Percentiles rank a stretch among this genome's conserved stretches.
phyloP scores from a whole-genome alignment of 352 stramenopile species.

The Phytopythium cucurbitacearum region DNA sequence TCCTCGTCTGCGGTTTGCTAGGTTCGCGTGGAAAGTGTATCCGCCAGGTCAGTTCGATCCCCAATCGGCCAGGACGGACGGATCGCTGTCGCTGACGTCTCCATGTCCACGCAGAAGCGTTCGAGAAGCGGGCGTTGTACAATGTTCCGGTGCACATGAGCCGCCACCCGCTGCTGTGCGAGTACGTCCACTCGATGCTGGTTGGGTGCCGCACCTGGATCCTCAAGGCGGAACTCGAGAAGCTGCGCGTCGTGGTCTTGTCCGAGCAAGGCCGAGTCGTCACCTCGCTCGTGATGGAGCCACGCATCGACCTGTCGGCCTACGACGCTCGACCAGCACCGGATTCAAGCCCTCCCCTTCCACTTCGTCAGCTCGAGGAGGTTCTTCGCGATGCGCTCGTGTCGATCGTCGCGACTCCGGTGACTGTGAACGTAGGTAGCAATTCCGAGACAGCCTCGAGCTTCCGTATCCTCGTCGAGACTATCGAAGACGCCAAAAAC shows the following conservation, averaged over 20 bases:
- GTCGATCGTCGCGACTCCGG: constrained; percentile 34
- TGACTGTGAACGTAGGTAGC: constrained; percentile 4
- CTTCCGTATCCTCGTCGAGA: constrained; percentile 72
- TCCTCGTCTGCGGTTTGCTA: constrained; percentile 10
- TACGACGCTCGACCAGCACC: constrained; percentile 7
- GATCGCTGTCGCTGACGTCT: background rate
- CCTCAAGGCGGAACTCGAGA: constrained; percentile 50
- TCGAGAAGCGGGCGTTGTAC: constrained; percentile 61
- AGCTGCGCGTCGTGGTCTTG: constrained; percentile 55
- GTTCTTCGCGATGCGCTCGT: constrained; percentile 58
- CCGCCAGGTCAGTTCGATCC: constrained; percentile 30
- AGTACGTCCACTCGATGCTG: constrained; percentile 80
- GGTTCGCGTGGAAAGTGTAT: constrained; percentile 53
- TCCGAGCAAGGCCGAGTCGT: constrained; percentile 38
- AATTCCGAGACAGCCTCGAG: constrained; percentile 18
- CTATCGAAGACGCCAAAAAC: constrained; percentile 36
- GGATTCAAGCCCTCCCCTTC: constrained; percentile 25
- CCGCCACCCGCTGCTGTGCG: constrained; percentile 59
- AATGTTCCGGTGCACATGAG: constrained; percentile 78
- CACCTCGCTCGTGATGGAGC: constrained; percentile 53
- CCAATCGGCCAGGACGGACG: background rate
- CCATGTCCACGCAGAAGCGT: constrained; percentile 33
- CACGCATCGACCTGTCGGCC: constrained; percentile 22
- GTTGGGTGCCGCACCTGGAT: constrained; percentile 63
- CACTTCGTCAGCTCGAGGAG: constrained; percentile 53